Percentiles rank a stretch among this genome's conserved stretches.
phyloP scores from a whole-genome alignment of 2,329 filamentous ascomycete species.

The Cryphonectria carpinicola region DNA sequence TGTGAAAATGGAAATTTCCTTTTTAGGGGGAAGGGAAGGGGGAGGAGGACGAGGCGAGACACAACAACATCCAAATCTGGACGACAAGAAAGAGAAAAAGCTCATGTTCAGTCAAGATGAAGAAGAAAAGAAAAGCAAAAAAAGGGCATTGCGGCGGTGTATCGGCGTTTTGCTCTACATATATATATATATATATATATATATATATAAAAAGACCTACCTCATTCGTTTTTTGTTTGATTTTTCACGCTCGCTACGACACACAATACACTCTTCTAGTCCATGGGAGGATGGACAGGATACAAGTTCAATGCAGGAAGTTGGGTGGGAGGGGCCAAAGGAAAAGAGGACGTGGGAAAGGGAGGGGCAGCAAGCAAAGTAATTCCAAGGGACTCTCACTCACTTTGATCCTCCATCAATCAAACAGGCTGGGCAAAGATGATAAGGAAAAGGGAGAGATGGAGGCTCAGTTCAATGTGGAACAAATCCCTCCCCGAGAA shows the following conservation, averaged over 20 bases:
- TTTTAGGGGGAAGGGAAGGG: neutral
- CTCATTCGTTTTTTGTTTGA: neutral
- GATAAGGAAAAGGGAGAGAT: neutral
- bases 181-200: constrained; percentile 3
- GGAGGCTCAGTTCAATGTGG: neutral
- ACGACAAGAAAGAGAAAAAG: neutral
- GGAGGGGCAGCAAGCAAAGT: too few species aligned
- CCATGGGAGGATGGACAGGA: neutral
- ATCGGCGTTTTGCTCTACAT: constrained; percentile 21
- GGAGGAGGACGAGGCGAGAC: too few species aligned
- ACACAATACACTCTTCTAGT: neutral
- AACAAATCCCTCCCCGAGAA: neutral
- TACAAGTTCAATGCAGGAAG: neutral
- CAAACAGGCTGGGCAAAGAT: neutral
- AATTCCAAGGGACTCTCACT: too few species aligned
- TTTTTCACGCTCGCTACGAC: constrained; percentile 9
- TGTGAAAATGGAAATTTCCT: neutral
- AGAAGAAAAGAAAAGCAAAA: neutral
- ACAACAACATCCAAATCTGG: neutral
- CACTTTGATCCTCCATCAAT: too few species aligned
- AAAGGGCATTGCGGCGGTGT: constrained; percentile 13
- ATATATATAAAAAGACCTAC: neutral
- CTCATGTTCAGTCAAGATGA: neutral
- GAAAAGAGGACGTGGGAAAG: neutral
- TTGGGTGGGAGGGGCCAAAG: neutral